phyloP scores from a whole-genome alignment of 108 stramenopile species.

The Cyclotella choctawhatcheeana region DNA sequence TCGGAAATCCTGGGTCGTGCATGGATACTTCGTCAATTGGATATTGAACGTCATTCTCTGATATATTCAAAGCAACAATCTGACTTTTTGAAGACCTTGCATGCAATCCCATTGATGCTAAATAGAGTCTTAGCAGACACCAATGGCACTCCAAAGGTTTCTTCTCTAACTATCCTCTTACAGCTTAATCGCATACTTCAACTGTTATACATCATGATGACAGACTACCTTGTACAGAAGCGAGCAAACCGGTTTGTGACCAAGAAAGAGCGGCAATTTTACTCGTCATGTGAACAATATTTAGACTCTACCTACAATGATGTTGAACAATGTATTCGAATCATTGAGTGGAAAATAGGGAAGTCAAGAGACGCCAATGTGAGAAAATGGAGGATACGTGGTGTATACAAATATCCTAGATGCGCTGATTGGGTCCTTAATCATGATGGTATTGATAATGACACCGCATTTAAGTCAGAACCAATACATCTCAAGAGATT shows the following conservation, averaged over 20 bases:
- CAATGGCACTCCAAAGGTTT: neutral
- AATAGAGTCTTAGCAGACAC: neutral
- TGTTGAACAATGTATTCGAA: conserved; percentile 6
- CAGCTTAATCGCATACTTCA: conserved; percentile 25
- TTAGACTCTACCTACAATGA: conserved; percentile 29
- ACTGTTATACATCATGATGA: conserved; percentile 18
- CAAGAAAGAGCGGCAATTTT: conserved; percentile 13
- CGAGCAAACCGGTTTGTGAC: conserved; percentile 44
- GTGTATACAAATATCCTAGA: conserved; percentile 46
- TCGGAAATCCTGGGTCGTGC: conserved; percentile 64
- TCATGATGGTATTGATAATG: neutral
- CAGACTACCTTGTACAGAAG: conserved; percentile 34
- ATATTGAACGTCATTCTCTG: conserved; percentile 34
- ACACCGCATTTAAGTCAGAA: conserved; percentile 48
- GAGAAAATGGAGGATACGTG: conserved; percentile 38
- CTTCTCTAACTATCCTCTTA: neutral
- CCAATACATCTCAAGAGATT: conserved; percentile 58
- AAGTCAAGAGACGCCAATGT: neutral
- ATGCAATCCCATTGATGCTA: conserved; percentile 16
- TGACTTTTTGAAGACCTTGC: conserved; percentile 22
- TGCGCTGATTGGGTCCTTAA: conserved; percentile 56
- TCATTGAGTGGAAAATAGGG: neutral
- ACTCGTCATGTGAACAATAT: conserved; percentile 17
- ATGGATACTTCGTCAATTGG: conserved; percentile 51
- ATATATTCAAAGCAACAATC: conserved; percentile 20